Evolutionary conservation across 148 eudicot species (phyloP).

Genomic region (Gaultheria prostrata): DNA sequence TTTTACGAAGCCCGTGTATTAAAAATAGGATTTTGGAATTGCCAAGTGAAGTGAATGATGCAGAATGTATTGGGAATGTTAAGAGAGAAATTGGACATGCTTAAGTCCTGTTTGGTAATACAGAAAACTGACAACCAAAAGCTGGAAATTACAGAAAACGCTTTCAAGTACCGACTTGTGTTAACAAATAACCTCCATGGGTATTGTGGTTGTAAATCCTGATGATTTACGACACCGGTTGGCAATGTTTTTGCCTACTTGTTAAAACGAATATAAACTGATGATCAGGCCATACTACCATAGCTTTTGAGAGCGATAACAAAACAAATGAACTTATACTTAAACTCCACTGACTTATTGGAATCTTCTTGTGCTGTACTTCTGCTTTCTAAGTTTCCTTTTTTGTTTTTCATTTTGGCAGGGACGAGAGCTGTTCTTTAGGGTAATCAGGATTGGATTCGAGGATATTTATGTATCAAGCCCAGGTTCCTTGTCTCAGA

Average conservation of each 20-base stretch:
- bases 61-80: neutral
- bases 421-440: constrained; percentile 69
- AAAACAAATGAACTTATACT: neutral
- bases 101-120: neutral
- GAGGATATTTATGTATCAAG: constrained; percentile 77
- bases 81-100: neutral
- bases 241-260: too few relatives aligned
- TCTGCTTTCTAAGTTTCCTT: neutral
- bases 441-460: constrained; percentile 74
- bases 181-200: neutral
- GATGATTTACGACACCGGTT: too few relatives aligned
- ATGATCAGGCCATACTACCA: neutral
- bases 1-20: neutral
- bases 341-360: neutral
- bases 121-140: neutral
- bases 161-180: neutral
- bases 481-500: constrained; percentile 66
- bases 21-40: neutral
- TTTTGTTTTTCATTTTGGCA: constrained; percentile 22
- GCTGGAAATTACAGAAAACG: neutral
- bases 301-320: neutral
- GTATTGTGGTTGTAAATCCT: neutral
- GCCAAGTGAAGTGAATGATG: neutral
- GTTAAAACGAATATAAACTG: neutral
- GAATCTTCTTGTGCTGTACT: neutral